A percentile compares a stretch with the other conserved stretches of the same genome.
These are phyloP conservation scores for Hypoxylon lenormandii DNA, from an alignment of 495 filamentous ascomycete species.

Conservation along the genomic window DNA sequence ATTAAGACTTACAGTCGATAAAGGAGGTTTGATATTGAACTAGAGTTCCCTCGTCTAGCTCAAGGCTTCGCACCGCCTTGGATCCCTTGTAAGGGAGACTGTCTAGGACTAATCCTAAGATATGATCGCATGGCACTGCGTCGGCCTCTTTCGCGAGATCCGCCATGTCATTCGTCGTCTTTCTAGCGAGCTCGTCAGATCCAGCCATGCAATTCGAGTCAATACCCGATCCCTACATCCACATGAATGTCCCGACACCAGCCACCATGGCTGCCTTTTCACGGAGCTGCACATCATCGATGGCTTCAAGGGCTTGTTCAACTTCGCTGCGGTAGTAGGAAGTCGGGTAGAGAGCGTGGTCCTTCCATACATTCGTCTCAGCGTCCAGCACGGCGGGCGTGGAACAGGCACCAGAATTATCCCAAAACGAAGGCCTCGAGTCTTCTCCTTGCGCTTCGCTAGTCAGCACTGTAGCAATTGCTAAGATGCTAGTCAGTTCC, in stretches of 20 bases:
- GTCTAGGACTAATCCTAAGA: conserved; percentile 26
- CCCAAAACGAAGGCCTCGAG: neutral
- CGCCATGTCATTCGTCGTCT: conserved; percentile 10
- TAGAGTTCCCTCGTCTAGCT: neutral
- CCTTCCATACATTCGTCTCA: conserved; percentile 52
- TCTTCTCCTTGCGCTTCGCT: no score
- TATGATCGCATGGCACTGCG: conserved; percentile 28
- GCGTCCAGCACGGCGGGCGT: conserved; percentile 47
- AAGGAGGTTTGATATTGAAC: conserved; percentile 4
- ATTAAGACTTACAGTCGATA: conserved; percentile 5
- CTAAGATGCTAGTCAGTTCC: no score
- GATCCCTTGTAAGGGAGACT: conserved; percentile 20
- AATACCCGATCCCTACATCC: conserved; percentile 12
- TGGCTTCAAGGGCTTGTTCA: conserved; percentile 40
- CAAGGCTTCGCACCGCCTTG: neutral
- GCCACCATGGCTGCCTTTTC: conserved; percentile 12
- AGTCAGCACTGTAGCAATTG: no score
- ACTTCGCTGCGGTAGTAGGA: conserved; percentile 55
- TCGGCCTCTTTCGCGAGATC: neutral
- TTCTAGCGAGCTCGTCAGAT: conserved; percentile 13
- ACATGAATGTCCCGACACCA: conserved; percentile 17
- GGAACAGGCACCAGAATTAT: conserved; percentile 40
- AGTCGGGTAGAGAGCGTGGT: conserved; percentile 53
- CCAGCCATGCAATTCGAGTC: neutral
- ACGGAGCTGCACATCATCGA: conserved; percentile 20